Evolutionary conservation across 805 yeast species (phyloP).

Genomic region (Lipomyces mesembrius): DNA sequence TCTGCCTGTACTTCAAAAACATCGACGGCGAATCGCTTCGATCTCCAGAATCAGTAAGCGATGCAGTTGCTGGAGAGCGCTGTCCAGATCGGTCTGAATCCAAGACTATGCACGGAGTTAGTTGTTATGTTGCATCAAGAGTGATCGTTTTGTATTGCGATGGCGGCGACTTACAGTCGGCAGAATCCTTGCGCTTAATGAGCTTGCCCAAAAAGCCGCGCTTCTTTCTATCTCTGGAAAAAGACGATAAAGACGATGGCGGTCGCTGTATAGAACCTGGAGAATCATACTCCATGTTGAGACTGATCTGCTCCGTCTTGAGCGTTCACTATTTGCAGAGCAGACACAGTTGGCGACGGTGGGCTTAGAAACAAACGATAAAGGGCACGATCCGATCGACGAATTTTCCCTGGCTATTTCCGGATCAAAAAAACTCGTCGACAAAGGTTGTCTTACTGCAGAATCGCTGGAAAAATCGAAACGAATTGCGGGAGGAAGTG

Average conservation of each 20-base stretch:
- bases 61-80: not conserved
- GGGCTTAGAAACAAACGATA: not conserved
- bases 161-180: slow-evolving; percentile 7
- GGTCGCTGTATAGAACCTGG: slow-evolving; percentile 9
- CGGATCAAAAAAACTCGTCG: not conserved
- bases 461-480: too few relatives aligned
- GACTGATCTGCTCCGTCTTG: not conserved
- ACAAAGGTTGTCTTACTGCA: not conserved
- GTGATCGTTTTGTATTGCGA: not conserved
- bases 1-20: slow-evolving; percentile 9
- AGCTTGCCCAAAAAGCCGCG: slow-evolving; percentile 25
- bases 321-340: not conserved
- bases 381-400: too few relatives aligned
- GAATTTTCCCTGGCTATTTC: too few relatives aligned
- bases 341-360: not conserved
- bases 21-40: slow-evolving; percentile 5
- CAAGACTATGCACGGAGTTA: not conserved
- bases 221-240: slow-evolving; percentile 18
- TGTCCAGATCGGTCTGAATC: slow-evolving; percentile 1
- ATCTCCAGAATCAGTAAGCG: not conserved
- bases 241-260: slow-evolving; percentile 16
- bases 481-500: not conserved
- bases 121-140: not conserved
- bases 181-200: slow-evolving; percentile 19
- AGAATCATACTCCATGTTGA: slow-evolving; percentile 8